phyloP scores from a whole-genome alignment of 164 flowering plant species.

The Taxillus chinensis region DNA sequence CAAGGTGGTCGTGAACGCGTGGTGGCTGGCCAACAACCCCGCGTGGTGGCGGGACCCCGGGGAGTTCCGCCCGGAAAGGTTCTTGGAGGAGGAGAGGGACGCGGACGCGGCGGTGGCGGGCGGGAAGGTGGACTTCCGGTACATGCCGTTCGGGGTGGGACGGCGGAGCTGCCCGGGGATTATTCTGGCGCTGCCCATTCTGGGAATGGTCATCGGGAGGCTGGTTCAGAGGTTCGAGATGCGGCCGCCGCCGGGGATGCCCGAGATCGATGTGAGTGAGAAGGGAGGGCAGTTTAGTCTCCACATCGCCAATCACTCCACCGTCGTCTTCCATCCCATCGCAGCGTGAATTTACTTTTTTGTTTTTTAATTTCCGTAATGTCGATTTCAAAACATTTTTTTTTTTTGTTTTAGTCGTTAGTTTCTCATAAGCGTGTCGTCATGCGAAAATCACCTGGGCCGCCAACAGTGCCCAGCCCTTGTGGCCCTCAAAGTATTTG shows the following conservation, averaged over 20 bases:
- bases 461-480: too few relatives aligned
- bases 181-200: conserved; percentile 50
- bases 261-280: conserved; percentile 43
- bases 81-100: conserved; percentile 45
- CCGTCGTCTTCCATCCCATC: conserved; percentile 32
- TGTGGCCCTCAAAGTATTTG: too few relatives aligned
- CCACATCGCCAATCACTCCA: conserved; percentile 53
- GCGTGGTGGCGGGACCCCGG: conserved; percentile 44
- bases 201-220: conserved; percentile 39
- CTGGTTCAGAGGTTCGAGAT: conserved; percentile 50
- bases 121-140: conserved; percentile 55
- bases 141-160: conserved; percentile 51
- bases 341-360: conserved; percentile 3
- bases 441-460: too few relatives aligned
- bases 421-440: too few relatives aligned
- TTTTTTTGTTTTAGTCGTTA: too few relatives aligned
- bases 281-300: conserved; percentile 66
- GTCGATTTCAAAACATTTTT: too few relatives aligned
- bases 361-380: too few relatives aligned
- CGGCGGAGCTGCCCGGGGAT: conserved; percentile 66
- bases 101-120: conserved; percentile 35
- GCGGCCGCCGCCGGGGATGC: conserved; percentile 30
- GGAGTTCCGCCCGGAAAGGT: conserved; percentile 61
- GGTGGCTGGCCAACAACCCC: conserved; percentile 74
- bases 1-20: conserved; percentile 62